Evolutionary conservation across 345 rosid species (phyloP).

Genomic region (Chamaenerion angustifolium): DNA sequence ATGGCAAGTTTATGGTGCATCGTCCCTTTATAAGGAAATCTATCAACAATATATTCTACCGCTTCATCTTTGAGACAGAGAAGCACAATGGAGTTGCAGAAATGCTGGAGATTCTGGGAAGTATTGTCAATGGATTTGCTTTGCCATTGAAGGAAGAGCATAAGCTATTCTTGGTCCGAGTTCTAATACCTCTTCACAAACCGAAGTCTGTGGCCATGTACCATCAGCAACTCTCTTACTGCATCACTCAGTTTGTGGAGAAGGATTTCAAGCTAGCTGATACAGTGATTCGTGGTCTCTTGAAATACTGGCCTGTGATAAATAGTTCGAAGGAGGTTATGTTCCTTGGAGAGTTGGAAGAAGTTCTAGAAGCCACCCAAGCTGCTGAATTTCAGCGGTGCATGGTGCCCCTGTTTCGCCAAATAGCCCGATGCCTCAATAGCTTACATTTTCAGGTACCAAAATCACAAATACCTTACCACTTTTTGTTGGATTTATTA

Average conservation of each 20-base stretch:
- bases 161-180: conserved; percentile 64
- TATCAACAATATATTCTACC: conserved; percentile 65
- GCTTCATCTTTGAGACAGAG: conserved; percentile 66
- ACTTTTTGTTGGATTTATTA: not conserved
- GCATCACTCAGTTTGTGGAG: conserved; percentile 74
- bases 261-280: conserved; percentile 87
- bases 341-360: conserved; percentile 85
- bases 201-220: conserved; percentile 72
- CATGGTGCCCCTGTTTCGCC: conserved; percentile 70
- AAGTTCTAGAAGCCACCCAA: conserved; percentile 73
- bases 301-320: conserved; percentile 86
- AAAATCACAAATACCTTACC: not conserved
- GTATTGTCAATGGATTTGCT: conserved; percentile 86
- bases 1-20: conserved; percentile 93
- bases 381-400: conserved; percentile 68
- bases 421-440: conserved; percentile 58
- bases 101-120: conserved; percentile 77
- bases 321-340: conserved; percentile 92
- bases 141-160: conserved; percentile 92
- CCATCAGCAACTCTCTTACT: conserved; percentile 81
- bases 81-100: conserved; percentile 83
- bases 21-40: conserved; percentile 82
- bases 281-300: conserved; percentile 54
- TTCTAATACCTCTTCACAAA: conserved; percentile 68
- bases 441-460: conserved; percentile 85